Conservation (phyloP, 2,329 filamentous ascomycete species). For the Colletotrichum noveboracense region DNA sequence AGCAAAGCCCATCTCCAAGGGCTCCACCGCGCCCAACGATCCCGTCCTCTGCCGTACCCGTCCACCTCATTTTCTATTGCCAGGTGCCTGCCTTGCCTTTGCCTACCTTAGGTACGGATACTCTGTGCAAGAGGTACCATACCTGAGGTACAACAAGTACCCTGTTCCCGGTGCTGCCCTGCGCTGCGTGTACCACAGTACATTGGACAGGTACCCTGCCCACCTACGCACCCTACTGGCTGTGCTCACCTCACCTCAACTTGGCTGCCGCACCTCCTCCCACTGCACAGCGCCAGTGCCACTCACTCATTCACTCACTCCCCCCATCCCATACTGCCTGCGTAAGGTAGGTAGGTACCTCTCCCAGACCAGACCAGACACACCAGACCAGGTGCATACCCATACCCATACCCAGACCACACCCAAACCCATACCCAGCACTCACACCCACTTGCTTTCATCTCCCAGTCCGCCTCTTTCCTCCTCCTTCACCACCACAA, state of each 20-base stretch:
- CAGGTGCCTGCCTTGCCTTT: background rate
- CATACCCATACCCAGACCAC: background rate
- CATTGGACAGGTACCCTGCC: background rate
- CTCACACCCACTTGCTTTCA: background rate
- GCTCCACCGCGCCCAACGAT: constrained; percentile 21
- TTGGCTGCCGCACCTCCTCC: background rate
- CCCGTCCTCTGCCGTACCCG: constrained; percentile 16
- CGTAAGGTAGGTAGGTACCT: background rate
- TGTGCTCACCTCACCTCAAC: constrained; percentile 5
- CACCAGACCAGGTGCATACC: background rate
- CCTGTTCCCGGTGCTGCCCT: background rate
- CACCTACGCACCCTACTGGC: background rate
- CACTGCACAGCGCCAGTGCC: background rate
- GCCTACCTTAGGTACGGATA: background rate
- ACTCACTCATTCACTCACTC: background rate
- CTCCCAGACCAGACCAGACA: background rate
- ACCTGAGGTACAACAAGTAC: background rate
- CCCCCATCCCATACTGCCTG: background rate
- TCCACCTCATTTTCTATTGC: background rate
- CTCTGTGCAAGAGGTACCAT: background rate
- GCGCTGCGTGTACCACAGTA: background rate
- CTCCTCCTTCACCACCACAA: constrained; percentile 18
- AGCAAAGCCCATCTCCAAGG: constrained; percentile 22
- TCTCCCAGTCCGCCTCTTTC: constrained; percentile 9
- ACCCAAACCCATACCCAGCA: background rate